These are phyloP conservation scores for Anthoceros angustus DNA, from an alignment of 225 moss, liverwort and hornwort genomes.

Conservation along the genomic window DNA sequence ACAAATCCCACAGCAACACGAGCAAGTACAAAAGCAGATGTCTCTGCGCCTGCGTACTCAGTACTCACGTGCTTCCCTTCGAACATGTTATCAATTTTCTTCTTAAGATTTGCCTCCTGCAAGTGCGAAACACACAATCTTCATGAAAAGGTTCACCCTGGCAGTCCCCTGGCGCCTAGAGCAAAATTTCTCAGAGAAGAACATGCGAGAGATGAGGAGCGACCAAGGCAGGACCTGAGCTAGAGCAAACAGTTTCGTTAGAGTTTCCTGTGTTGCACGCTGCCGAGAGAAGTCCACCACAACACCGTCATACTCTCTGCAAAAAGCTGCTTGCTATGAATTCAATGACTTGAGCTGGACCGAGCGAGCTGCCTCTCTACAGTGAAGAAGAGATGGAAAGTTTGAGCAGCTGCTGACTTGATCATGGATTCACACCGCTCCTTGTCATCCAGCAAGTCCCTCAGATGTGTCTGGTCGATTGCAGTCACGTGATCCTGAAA, in stretches of 20 bases:
- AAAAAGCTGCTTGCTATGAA: not conserved
- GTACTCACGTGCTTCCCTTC: conserved; percentile 59
- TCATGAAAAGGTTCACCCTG: no score
- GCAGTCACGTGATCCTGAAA: conserved; percentile 65
- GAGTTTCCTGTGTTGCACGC: conserved; percentile 56
- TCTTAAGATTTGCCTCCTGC: conserved; percentile 66
- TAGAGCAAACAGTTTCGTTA: conserved; percentile 64
- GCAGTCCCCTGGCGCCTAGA: no score
- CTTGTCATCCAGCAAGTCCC: conserved; percentile 66
- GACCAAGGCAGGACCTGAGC: conserved; percentile 34
- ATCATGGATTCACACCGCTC: conserved; percentile 85
- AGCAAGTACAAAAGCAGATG: not conserved
- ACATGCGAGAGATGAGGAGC: no score
- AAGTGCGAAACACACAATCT: not conserved
- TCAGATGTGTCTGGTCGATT: conserved; percentile 63
- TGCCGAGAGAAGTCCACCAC: conserved; percentile 84
- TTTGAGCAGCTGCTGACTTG: conserved; percentile 30
- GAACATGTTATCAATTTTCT: conserved; percentile 85
- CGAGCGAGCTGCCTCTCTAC: no score
- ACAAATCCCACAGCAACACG: not conserved
- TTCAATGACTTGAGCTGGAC: no score
- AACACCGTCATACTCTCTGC: conserved; percentile 82
- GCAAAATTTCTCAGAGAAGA: no score
- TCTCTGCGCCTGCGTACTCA: not conserved
- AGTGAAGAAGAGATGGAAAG: not conserved